Evolutionary conservation across 2,329 filamentous ascomycete genomes (phyloP).

Genomic region (Plectosphaerella sp.): DNA sequence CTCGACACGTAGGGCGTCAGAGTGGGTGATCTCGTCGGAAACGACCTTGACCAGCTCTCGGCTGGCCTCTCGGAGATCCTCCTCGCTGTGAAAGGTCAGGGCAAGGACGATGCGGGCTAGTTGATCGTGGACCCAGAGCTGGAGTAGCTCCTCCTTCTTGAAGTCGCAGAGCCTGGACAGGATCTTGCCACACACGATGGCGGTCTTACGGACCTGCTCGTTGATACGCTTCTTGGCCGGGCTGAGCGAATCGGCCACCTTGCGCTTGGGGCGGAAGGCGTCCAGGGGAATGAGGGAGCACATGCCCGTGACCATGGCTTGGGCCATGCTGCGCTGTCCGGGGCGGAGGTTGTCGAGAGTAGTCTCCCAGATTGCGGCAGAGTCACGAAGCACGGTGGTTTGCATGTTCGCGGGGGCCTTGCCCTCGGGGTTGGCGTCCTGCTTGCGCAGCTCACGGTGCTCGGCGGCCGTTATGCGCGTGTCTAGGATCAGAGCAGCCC

Average conservation of each 20-base stretch:
- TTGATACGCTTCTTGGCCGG: conserved; percentile 69
- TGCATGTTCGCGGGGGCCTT: conserved; percentile 43
- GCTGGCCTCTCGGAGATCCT: conserved; percentile 73
- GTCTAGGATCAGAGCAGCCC: conserved; percentile 49
- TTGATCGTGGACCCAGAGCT: conserved; percentile 62
- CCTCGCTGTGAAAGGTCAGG: conserved; percentile 75
- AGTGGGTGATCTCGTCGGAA: conserved; percentile 58
- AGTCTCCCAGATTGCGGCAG: conserved; percentile 72
- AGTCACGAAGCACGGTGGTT: conserved; percentile 64
- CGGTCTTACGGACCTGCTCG: conserved; percentile 52
- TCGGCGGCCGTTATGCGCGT: conserved; percentile 37
- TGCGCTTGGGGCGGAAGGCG: conserved; percentile 57
- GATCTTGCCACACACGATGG: conserved; percentile 63
- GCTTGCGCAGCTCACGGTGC: conserved; percentile 16
- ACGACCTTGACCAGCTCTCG: conserved; percentile 80
- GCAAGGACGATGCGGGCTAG: conserved; percentile 73
- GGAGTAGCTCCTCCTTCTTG: conserved; percentile 60
- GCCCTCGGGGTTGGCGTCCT: conserved; percentile 1
- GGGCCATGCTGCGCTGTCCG: conserved; percentile 68
- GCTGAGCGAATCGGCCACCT: conserved; percentile 29
- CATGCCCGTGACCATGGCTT: conserved; percentile 66
- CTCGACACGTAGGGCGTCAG: conserved; percentile 43
- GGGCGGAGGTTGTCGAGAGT: conserved; percentile 65
- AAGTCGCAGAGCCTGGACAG: conserved; percentile 79
- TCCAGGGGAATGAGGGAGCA: conserved; percentile 71